Evolutionary conservation across 2,329 filamentous ascomycete genomes (phyloP).

Genomic region (Passalora sequoiae): DNA sequence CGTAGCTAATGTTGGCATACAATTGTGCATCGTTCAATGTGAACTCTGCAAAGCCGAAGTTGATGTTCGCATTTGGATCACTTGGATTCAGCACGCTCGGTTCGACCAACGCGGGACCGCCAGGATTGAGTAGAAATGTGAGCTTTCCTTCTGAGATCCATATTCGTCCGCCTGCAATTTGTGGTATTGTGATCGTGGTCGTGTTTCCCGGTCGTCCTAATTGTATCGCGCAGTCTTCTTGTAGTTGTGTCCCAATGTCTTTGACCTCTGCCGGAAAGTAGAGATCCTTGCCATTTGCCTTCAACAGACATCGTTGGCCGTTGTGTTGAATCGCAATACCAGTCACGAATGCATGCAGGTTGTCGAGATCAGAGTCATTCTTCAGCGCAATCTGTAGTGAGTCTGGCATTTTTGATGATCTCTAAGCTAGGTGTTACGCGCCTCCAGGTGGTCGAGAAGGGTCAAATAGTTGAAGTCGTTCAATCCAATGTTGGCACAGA

Average conservation of each 20-base stretch:
- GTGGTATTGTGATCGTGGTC: slow-evolving; percentile 30
- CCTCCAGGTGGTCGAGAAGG: not conserved
- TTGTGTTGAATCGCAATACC: slow-evolving; percentile 35
- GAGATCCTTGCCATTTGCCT: slow-evolving; percentile 33
- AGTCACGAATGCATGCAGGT: slow-evolving; percentile 35
- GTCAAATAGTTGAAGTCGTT: not conserved
- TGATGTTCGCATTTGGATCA: slow-evolving; percentile 43
- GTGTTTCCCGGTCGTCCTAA: slow-evolving; percentile 33
- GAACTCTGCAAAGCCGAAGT: slow-evolving; percentile 47
- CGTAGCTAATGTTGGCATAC: slow-evolving; percentile 44
- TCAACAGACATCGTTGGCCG: slow-evolving; percentile 32
- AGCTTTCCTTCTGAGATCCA: slow-evolving; percentile 35
- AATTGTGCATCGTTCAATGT: slow-evolving; percentile 45
- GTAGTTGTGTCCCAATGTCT: slow-evolving; percentile 30
- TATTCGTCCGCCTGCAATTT: slow-evolving; percentile 37
- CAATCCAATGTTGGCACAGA: not conserved
- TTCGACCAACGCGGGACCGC: slow-evolving; percentile 35
- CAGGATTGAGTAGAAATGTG: slow-evolving; percentile 36
- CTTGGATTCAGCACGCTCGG: slow-evolving; percentile 34
- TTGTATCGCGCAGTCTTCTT: slow-evolving; percentile 36
- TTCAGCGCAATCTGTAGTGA: slow-evolving; percentile 33
- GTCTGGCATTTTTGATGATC: slow-evolving; percentile 28
- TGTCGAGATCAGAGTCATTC: slow-evolving; percentile 32
- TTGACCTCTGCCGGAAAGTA: slow-evolving; percentile 33
- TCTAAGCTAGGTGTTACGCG: not conserved